These are phyloP conservation scores for Trifolium dubium DNA, from an alignment of 306 rosid species.

Conservation along the genomic window DNA sequence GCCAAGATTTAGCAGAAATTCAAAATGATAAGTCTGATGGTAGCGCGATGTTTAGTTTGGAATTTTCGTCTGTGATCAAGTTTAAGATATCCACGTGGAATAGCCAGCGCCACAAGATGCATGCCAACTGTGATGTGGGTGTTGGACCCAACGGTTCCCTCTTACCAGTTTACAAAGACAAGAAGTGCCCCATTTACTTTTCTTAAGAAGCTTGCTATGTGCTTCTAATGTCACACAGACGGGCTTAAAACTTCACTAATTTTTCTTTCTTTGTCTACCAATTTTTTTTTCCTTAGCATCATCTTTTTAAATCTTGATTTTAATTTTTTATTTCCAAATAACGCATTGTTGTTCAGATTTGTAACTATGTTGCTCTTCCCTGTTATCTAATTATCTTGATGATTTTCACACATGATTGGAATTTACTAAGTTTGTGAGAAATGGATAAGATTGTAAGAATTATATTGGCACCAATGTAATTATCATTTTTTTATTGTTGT, in stretches of 20 bases:
- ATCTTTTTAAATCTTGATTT: not conserved
- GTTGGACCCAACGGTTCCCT: constrained; percentile 75
- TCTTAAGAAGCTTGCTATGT: not conserved
- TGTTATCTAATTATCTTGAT: constrained; percentile 26
- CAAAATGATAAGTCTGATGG: constrained; percentile 60
- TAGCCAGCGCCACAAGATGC: constrained; percentile 68
- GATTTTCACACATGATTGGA: not conserved
- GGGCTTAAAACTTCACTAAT: not conserved
- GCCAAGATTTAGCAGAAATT: constrained; percentile 70
- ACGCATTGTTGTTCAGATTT: not conserved
- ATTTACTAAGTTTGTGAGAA: constrained; percentile 3
- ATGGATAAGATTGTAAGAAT: not conserved
- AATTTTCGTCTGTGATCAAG: constrained; percentile 58
- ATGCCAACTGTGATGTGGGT: constrained; percentile 66
- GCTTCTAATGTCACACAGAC: not conserved
- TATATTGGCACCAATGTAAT: not conserved
- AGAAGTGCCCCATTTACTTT: constrained; percentile 73
- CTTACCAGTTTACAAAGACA: constrained; percentile 49
- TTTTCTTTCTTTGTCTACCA: not conserved
- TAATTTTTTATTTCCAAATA: not conserved
- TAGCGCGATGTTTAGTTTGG: constrained; percentile 65
- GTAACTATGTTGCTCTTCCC: not conserved
- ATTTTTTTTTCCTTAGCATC: not conserved
- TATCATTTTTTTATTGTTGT: not conserved
- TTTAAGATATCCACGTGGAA: constrained; percentile 71